phyloP scores from a whole-genome alignment of 768 basidiomycete species.

The Boletus rubropictus region DNA sequence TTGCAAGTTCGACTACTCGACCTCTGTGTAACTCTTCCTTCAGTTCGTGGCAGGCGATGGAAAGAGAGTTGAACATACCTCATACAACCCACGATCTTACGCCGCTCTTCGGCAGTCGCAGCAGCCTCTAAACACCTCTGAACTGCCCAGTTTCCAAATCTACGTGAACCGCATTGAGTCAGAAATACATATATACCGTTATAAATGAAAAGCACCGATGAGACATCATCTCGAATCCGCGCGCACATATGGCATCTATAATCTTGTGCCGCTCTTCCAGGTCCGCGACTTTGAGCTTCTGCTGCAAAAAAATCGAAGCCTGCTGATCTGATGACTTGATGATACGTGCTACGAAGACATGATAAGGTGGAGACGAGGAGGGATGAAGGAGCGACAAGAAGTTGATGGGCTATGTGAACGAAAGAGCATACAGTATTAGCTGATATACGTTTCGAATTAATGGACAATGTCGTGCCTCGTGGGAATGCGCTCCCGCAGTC shows the following conservation, averaged over 20 bases:
- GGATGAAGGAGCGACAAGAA: conserved; percentile 82
- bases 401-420: conserved; percentile 66
- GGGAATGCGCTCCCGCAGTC: conserved; percentile 27
- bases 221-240: conserved; percentile 91
- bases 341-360: conserved; percentile 75
- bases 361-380: conserved; percentile 78
- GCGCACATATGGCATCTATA: conserved; percentile 78
- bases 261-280: conserved; percentile 72
- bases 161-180: conserved; percentile 25
- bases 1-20: conserved; percentile 79
- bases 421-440: conserved; percentile 11
- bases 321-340: conserved; percentile 89
- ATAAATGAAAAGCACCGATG: conserved; percentile 47
- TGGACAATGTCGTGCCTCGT: conserved; percentile 45
- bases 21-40: conserved; percentile 41
- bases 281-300: conserved; percentile 85
- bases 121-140: conserved; percentile 83
- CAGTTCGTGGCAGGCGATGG: conserved; percentile 6
- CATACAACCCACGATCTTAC: conserved; percentile 85
- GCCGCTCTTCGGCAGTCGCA: conserved; percentile 63
- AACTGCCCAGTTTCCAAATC: conserved; percentile 92
- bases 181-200: neutral
- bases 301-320: conserved; percentile 84
- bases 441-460: conserved; percentile 4
- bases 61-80: conserved; percentile 40